A percentile compares a stretch with the other conserved stretches of the same genome.
These are phyloP conservation scores for Cerioporus squamosus DNA, from an alignment of 1,284 basidiomycete genomes.

Conservation along the genomic window DNA sequence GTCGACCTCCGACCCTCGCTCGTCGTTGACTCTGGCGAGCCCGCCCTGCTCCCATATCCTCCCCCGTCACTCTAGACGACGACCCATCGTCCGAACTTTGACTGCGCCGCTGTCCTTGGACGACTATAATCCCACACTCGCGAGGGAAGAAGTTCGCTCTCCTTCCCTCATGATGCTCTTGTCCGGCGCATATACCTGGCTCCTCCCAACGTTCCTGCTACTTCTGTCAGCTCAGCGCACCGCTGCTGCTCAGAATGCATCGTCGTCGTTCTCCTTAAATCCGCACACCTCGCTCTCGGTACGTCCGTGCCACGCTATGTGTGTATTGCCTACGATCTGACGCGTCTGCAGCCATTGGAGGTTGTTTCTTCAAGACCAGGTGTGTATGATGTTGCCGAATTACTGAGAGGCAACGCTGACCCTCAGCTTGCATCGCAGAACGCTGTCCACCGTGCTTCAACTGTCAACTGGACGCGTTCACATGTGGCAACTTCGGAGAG, in stretches of 20 bases:
- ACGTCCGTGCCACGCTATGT: not conserved
- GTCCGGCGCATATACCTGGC: slow-evolving; percentile 10
- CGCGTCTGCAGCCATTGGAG: slow-evolving; percentile 17
- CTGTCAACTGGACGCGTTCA: slow-evolving; percentile 82
- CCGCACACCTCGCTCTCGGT: slow-evolving; percentile 17
- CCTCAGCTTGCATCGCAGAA: slow-evolving; percentile 30
- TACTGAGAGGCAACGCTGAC: too few relatives aligned
- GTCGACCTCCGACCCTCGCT: slow-evolving; percentile 2
- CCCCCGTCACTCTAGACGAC: not conserved
- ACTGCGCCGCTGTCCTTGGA: slow-evolving; percentile 2
- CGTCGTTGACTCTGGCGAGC: too few relatives aligned
- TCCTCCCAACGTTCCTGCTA: slow-evolving; percentile 15
- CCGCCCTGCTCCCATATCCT: too few relatives aligned
- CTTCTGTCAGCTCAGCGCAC: slow-evolving; percentile 10
- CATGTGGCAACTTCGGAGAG: slow-evolving; percentile 83
- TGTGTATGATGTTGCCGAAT: not conserved
- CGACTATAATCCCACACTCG: slow-evolving; percentile 10
- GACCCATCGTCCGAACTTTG: too few relatives aligned
- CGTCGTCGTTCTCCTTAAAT: slow-evolving; percentile 13
- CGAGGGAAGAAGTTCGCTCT: slow-evolving; percentile 11
- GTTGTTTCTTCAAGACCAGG: slow-evolving; percentile 27
- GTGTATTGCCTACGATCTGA: not conserved
- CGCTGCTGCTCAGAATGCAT: slow-evolving; percentile 9
- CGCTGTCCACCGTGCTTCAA: slow-evolving; percentile 85
- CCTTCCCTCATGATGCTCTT: slow-evolving; percentile 17